Base-by-base conservation (phyloP, 345 rosid species). In the Gossypium longicalyx region DNA sequence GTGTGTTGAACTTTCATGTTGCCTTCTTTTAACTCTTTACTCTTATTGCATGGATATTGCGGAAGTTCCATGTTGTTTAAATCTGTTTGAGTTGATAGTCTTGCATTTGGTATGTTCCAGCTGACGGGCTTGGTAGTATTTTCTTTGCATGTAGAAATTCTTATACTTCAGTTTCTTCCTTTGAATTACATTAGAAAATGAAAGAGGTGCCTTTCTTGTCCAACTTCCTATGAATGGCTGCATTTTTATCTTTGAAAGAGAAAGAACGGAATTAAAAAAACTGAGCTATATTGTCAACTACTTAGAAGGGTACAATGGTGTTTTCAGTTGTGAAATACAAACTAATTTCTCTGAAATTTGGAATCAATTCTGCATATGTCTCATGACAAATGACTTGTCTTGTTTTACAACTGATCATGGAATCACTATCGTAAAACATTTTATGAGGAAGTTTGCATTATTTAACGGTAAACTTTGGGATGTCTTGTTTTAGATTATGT, bases 401-500 rank as follows among this genome's bases (percentile, higher is more conserved):
- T 69, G 11, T 29, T 29, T 70, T 52, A n/a, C 2, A 9, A 29
- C 60, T 51, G 25, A 17, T 68, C 47, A 17, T 29, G 44, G 60
- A 70, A 52, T 52, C 27, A 16, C 25, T 69, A 25, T 16, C 9
- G 19, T 2, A 51, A 15, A 20, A 20, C 8, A 25, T 68, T 68
- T 25, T 19, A 16, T 29, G 13, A 25, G 67, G 25, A 44, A 60
- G 27, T 45, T 58, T 69, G 56, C 63, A 54, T 23, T 66, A 43
- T 44, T 38, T 67, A 43, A 53, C 23, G 45, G 12, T 56, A 44
- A 43, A 41, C 23, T 56, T 16, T 54, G 45, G 12, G 59, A 44
- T 9, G 13, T 78, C 65, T 76, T 53, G n/a, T 75, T 77, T 25
- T 74, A 94, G 98, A 90, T 89, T 94, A 94, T 74, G 97, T 88